Conservation (phyloP, 441 rosid genomes). For the Erodium moschatum region DNA sequence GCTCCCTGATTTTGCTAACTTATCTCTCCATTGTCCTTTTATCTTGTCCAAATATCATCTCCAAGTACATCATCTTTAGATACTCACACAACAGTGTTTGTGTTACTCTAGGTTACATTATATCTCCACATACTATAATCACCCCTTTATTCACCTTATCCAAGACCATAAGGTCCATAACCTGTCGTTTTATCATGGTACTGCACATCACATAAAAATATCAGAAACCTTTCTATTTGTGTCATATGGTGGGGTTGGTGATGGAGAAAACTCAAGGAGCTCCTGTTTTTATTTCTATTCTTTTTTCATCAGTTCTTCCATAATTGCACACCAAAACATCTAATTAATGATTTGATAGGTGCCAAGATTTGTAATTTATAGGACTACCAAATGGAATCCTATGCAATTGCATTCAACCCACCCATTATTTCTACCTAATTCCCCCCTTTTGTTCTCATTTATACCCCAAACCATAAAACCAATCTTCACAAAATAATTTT, state of each 20-base stretch:
- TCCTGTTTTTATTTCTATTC: neutral
- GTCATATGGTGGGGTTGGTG: slow-evolving; percentile 6
- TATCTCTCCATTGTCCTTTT: neutral
- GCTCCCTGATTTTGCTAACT: too few species aligned
- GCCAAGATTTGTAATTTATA: neutral
- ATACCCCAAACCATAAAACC: neutral
- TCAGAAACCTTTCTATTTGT: slow-evolving; percentile 6
- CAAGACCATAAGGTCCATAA: neutral
- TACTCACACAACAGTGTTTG: slow-evolving; percentile 1
- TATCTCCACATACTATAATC: neutral
- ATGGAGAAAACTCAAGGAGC: neutral
- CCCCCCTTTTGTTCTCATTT: neutral
- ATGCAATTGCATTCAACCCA: neutral
- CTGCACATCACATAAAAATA: neutral
- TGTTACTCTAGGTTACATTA: neutral
- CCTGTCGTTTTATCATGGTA: slow-evolving; percentile 3
- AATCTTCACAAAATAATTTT: neutral
- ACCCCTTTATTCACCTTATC: neutral
- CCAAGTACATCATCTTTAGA: slow-evolving; percentile 1
- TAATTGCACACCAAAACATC: neutral
- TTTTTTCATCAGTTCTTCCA: neutral
- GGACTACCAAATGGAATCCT: neutral
- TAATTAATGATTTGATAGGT: neutral
- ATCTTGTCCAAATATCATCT: neutral
- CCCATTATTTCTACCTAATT: neutral